Base-by-base conservation (phyloP, 352 stramenopile species). In the Phytopythium oedochilum region DNA sequence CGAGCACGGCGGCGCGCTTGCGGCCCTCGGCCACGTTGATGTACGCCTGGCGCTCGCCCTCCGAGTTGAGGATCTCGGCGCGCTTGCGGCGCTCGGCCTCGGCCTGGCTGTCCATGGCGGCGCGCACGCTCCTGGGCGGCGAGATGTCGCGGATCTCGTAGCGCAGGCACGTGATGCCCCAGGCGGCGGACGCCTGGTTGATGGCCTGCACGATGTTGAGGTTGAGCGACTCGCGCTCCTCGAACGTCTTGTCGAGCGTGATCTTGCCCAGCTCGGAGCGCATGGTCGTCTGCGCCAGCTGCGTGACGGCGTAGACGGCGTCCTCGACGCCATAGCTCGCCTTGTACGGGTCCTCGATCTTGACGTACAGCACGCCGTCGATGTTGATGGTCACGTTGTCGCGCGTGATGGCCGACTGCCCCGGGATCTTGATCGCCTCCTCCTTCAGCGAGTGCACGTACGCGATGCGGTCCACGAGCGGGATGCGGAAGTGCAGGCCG, bases 361-460 rank as follows among this genome's bases (percentile, higher is more conserved):
- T 95, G 46, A 96, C 80, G 71, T 97, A 97, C 22, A 97, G 74
- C 60, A 97, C 88, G 43, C 88, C 89, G 58, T 97, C 89, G 36
- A 97, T 96, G 62, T 78, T 89, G 57, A 97, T 96, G 38, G 86
- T 94, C 54, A 96, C 88, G 55, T 97, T 97, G 67, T 97, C 89
- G 49, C 88, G 86, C 22, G 89, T 97, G 60, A 97, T 97, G 25
- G 88, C 88, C 42, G 83, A 86, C 60, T 97, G 89, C 14, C 83
- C 86, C 0, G 88, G 85, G 45, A 97, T 96, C 61, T 94, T 92
- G 59, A 97, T 94, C 10, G 88, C 85, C 58, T 96, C 83, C 62
- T 97, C 89, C 65, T 97, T 97, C 20, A 97, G 68, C 58, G 84
- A 95, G 71, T 97, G 88, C 57, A 96, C 87, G 63, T 97, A 97